phyloP scores from a whole-genome alignment of 78 protist species.

The Dictyostelium intermedium region DNA sequence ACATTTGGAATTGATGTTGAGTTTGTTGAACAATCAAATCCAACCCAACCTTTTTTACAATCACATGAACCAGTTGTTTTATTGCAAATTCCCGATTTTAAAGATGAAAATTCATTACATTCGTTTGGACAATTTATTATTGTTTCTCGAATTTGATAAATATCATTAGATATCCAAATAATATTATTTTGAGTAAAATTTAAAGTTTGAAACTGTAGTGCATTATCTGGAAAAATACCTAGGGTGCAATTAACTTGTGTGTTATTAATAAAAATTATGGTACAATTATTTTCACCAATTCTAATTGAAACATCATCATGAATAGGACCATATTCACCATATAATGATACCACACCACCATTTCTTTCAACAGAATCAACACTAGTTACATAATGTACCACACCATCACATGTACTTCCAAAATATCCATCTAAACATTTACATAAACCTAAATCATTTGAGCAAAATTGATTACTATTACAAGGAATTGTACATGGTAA shows the following conservation, averaged over 20 bases:
- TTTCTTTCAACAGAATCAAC: neutral
- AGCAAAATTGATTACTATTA: neutral
- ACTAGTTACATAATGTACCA: neutral
- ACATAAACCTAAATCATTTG: neutral
- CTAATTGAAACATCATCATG: neutral
- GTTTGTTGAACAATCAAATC: neutral
- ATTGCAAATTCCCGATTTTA: neutral
- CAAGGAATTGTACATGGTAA: neutral
- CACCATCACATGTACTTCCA: neutral
- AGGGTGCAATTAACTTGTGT: neutral
- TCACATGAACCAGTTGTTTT: neutral
- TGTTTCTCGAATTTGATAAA: neutral
- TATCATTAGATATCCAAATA: neutral
- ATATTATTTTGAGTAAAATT: neutral
- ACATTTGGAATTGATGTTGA: neutral
- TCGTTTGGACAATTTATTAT: neutral
- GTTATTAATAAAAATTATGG: neutral
- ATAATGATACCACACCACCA: neutral
- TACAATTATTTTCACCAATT: neutral
- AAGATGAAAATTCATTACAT: neutral
- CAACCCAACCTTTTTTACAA: neutral
- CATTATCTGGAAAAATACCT: neutral
- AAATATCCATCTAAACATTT: neutral
- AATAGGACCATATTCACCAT: neutral
- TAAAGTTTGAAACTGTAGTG: neutral